These are phyloP conservation scores for Naegleria lovaniensis DNA, from an alignment of 208 protist genomes.

Conservation along the genomic window DNA sequence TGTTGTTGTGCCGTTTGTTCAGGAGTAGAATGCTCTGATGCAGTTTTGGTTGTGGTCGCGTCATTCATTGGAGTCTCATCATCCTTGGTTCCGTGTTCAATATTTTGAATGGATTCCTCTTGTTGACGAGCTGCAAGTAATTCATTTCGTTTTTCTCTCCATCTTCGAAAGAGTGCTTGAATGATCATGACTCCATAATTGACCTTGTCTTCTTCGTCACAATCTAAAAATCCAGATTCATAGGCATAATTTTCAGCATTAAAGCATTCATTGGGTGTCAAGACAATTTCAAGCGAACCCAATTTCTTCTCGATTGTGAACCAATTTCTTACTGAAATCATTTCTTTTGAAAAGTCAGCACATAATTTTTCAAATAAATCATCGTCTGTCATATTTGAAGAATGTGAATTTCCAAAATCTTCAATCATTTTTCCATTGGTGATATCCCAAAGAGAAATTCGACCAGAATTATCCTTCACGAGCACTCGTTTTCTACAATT, in stretches of 20 bases:
- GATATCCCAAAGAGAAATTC: neutral
- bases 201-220: neutral
- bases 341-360: neutral
- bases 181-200: neutral
- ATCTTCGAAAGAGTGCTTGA: neutral
- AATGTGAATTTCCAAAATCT: neutral
- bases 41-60: neutral
- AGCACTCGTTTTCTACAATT: neutral
- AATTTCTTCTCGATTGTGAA: slow-evolving; percentile 12
- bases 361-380: slow-evolving; percentile 4
- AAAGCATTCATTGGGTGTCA: neutral
- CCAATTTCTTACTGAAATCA: neutral
- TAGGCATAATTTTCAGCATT: slow-evolving; percentile 11
- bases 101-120: neutral
- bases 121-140: neutral
- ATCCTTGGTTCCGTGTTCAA: neutral
- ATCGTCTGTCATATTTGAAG: neutral
- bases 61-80: neutral
- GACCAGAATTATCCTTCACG: neutral
- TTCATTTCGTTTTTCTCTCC: neutral
- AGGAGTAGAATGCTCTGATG: too few relatives aligned
- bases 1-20: neutral
- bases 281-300: neutral
- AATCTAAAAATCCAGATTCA: neutral
- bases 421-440: neutral